phyloP scores from a whole-genome alignment of 2,329 filamentous ascomycete genomes.

The Talaromyces amestolkiae region DNA sequence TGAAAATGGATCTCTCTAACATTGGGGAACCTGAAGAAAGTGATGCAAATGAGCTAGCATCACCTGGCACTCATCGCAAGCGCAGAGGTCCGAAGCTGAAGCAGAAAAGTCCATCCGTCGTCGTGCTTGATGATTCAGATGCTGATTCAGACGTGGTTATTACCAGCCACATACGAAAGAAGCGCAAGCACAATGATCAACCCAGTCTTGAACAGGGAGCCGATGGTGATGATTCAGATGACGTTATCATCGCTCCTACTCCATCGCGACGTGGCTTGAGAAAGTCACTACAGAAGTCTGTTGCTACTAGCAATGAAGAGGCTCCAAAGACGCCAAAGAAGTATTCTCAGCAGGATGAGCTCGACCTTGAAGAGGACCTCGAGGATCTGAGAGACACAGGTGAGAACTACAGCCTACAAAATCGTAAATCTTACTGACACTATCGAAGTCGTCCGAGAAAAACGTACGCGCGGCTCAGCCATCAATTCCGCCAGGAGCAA shows the following conservation, averaged over 20 bases:
- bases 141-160: conserved; percentile 27
- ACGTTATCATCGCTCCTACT: conserved; percentile 8
- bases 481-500: conserved; percentile 41
- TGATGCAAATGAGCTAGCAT: conserved; percentile 30
- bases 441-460: conserved; percentile 34
- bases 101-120: conserved; percentile 20
- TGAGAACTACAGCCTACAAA: conserved; percentile 20
- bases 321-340: conserved; percentile 10
- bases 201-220: not conserved
- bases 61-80: conserved; percentile 26
- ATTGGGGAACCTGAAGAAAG: conserved; percentile 30
- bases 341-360: conserved; percentile 31
- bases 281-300: conserved; percentile 1
- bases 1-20: conserved; percentile 14
- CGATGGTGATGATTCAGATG: conserved; percentile 7
- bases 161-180: conserved; percentile 4
- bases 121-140: conserved; percentile 31
- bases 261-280: conserved; percentile 12
- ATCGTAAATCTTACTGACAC: not conserved
- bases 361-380: conserved; percentile 47
- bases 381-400: conserved; percentile 46
- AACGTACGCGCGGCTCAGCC: conserved; percentile 42
- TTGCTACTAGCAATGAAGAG: conserved; percentile 22
- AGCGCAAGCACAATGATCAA: not conserved
- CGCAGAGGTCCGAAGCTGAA: conserved; percentile 27